Evolutionary conservation across 148 eudicot species (phyloP).

Genomic region (Bassia scoparia): DNA sequence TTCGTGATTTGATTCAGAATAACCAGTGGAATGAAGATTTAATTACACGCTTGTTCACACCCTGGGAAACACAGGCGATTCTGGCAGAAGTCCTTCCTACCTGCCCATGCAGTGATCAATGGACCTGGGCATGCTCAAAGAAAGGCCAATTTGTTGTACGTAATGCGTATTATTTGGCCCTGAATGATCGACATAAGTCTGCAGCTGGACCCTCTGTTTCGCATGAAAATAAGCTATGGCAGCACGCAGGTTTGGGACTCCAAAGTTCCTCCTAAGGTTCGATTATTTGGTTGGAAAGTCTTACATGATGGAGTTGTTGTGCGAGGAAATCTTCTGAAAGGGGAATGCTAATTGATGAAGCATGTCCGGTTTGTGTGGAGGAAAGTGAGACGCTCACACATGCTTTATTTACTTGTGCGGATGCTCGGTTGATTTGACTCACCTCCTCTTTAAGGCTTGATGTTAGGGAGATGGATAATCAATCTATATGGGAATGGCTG

Average conservation of each 20-base stretch:
- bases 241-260: neutral
- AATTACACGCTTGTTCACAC: neutral
- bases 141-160: neutral
- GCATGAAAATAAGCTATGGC: neutral
- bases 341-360: neutral
- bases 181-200: too few relatives aligned
- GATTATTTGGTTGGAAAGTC: neutral
- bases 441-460: too few relatives aligned
- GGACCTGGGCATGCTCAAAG: neutral
- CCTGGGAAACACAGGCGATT: neutral
- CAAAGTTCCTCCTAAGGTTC: neutral
- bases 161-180: neutral
- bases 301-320: neutral
- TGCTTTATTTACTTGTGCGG: too few relatives aligned
- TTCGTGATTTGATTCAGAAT: neutral
- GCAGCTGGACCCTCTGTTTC: neutral
- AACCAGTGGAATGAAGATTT: neutral
- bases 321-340: neutral
- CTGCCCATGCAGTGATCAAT: too few relatives aligned
- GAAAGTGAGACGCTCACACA: too few relatives aligned
- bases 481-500: neutral
- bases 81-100: neutral
- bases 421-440: too few relatives aligned
- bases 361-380: neutral
- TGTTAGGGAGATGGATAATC: too few relatives aligned